These are phyloP conservation scores for Ceratocystis eucalypticola DNA, from an alignment of 2,329 filamentous ascomycete genomes.

Conservation along the genomic window DNA sequence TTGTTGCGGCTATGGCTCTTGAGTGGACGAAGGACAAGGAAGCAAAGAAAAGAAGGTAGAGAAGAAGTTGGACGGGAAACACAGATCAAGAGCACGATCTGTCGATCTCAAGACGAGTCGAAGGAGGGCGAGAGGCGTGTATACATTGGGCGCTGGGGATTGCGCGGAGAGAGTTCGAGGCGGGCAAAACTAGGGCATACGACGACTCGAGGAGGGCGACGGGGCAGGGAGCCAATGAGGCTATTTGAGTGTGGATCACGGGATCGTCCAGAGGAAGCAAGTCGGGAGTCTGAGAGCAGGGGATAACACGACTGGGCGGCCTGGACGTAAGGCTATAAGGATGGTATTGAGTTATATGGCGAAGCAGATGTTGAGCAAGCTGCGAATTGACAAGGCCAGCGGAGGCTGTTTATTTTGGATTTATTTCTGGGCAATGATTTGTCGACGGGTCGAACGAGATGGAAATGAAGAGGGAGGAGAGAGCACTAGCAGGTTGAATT, in stretches of 20 bases:
- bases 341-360: not conserved
- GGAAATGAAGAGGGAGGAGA: not conserved
- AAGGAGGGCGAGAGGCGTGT: not conserved
- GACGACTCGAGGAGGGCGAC: not conserved
- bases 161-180: not conserved
- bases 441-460: not conserved
- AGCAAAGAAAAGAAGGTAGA: not conserved
- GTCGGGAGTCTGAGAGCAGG: not conserved
- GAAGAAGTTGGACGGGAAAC: not conserved
- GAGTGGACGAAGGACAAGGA: not conserved
- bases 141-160: constrained; percentile 5
- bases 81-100: not conserved
- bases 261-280: not conserved
- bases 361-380: not conserved
- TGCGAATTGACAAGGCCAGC: not conserved
- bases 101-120: constrained; percentile 2
- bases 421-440: not conserved
- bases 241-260: not conserved
- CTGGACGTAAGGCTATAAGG: not conserved
- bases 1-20: not conserved
- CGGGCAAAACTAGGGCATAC: not conserved
- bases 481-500: not conserved
- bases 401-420: not conserved
- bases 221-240: not conserved
- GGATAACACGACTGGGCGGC: not conserved